phyloP scores from a whole-genome alignment of 2,329 filamentous ascomycete genomes.

The Neophaeococcomyces mojaviensis region DNA sequence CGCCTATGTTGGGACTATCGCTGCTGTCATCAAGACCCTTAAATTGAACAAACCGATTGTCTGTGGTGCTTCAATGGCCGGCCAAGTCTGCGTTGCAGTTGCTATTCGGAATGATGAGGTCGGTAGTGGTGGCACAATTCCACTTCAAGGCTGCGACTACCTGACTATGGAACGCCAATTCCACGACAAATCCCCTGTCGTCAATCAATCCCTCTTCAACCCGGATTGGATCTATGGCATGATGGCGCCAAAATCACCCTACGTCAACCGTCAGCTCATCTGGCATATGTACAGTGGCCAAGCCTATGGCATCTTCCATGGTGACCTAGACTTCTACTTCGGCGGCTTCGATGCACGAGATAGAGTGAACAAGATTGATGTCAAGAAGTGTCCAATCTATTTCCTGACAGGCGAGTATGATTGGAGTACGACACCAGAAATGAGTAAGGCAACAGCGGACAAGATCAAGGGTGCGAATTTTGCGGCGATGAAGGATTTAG shows the following conservation, averaged over 20 bases:
- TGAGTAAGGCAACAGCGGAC: conserved; percentile 40
- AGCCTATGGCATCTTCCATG: conserved; percentile 47
- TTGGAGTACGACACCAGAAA: conserved; percentile 36
- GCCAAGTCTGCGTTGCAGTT: conserved; percentile 42
- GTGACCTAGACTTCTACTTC: conserved; percentile 46
- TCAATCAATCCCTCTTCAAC: conserved; percentile 43
- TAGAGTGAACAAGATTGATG: conserved; percentile 39
- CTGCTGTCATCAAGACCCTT: conserved; percentile 38
- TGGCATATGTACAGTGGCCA: conserved; percentile 45
- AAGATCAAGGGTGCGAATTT: conserved; percentile 41
- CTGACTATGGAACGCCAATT: conserved; percentile 32
- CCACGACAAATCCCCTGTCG: conserved; percentile 40
- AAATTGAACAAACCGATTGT: conserved; percentile 41
- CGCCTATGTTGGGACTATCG: conserved; percentile 40
- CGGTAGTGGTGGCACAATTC: conserved; percentile 40
- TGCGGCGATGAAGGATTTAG: conserved; percentile 39
- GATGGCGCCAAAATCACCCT: conserved; percentile 41
- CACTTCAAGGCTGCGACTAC: conserved; percentile 33
- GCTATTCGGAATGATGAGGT: conserved; percentile 42
- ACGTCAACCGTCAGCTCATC: conserved; percentile 40
- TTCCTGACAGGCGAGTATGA: conserved; percentile 39
- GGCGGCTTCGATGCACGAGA: conserved; percentile 43
- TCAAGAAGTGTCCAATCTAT: conserved; percentile 43
- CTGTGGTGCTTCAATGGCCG: conserved; percentile 46
- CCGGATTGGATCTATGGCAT: conserved; percentile 39